Base-by-base conservation (phyloP, 805 yeast genomes). In the Pichia membranifaciens region DNA sequence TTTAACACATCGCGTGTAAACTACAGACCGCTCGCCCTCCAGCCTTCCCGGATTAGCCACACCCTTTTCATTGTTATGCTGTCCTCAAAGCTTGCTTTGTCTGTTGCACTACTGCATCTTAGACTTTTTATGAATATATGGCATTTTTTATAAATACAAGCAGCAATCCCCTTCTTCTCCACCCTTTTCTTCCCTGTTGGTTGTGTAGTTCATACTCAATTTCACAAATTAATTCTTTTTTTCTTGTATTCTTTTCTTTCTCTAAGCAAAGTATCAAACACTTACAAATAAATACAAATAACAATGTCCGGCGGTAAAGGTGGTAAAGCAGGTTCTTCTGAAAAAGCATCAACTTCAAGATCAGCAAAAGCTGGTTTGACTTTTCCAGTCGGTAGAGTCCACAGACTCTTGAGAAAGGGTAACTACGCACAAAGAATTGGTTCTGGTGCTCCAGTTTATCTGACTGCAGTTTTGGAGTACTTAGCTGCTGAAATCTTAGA, bases 381-480 rank as follows among this genome's bases (percentile, higher is more conserved):
- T 64, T 91, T 91, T 95, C 98, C 98, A 77, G 98, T 91, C 60
- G 98, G 98, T 73, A 90, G 98, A 83, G 93, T 91, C 61, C 96
- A 91, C 80, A 84, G 97, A 77, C 80, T 90, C 62, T 76, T 91
- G 67, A 87, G 95, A 82, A 88, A 85, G 76, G 96, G 96, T 71
- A 87, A 90, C 84, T 87, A 91, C 78, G 95, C 97, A 67, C 95
- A 90, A 77, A 84, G 98, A 78, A 84, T 91, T 63, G 97, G 98
- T 81, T 89, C 97, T 59, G 96, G 96, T 82, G 97, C 98, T 65
- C 97, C 98, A 75, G 91, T 91, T 56, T 91, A 90, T 76, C 79
- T 91, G 68, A 90, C 98, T 60, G 95, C 98, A 48, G 97, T 91
- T 50, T 79, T 91, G 64, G 98, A 91, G 75, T 91, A 91, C 72